Base-by-base conservation (phyloP, 106 monocot genomes). In the Phalaenopsis aphrodite region DNA sequence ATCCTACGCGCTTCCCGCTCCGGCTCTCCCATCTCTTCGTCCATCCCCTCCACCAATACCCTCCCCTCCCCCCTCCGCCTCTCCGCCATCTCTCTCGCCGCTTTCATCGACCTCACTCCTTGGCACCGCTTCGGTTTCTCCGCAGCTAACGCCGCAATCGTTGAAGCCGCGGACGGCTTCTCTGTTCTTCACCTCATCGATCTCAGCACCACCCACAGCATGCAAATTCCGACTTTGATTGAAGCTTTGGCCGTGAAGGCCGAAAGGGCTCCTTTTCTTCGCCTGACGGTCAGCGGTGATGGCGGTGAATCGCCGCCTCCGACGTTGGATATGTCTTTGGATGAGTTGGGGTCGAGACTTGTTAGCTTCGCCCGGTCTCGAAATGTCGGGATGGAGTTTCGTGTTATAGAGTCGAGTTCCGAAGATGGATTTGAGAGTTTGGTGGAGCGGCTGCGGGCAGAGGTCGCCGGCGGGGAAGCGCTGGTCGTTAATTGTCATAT, bases 81-180 rank as follows among this genome's bases (percentile, higher is more conserved):
- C 86, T 89, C 97, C 72, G 84, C 94, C 47, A 76, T 92, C 24
- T 86, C 87, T 4, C 85, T 98, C 5, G 98, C 94, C 5, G 75
- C 83, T 86, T 99, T 95, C 80, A 55, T 99, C 19, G 98, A 99
- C 77, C 89, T 99, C 75, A 99, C 98, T 1, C 98, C 98, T 0
- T 95, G 86, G 89, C 84, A 99, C 79, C 92, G 94, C 15, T 99
- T 99, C 78, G 98, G 98, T 42, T 99, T 83, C 86, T 46, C 94
- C 15, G 94, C 94, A 0, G 80, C 98, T 55, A 99, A 99, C 77
- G 82, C 94, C 5, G 89, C 98, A 68, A 99, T 99, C 79, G 12
- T 80, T n/a, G 95, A 95, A 5, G 98, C 95, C n/a, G 85, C 86
- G 18, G 72, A 84, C 14, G 86, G 85, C 30, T 46, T 65, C 39